Base-by-base conservation (phyloP, 352 stramenopile species). In the Phytophthora pluvialis region DNA sequence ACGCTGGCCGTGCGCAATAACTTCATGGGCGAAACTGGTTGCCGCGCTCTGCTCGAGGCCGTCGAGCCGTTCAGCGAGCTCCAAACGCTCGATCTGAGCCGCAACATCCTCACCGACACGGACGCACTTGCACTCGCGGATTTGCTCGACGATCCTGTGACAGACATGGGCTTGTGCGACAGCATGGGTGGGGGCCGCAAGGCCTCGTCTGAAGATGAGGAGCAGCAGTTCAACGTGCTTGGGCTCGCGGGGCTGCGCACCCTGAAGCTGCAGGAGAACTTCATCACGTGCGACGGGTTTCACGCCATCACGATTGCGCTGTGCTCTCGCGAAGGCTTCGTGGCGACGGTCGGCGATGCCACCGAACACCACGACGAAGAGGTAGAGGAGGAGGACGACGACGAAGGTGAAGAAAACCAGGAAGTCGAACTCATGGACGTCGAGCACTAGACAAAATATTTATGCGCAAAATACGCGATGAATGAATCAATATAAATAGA, bases 211-310 rank as follows among this genome's bases (percentile, higher is more conserved):
- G 47, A 62, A 16, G 56, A 63, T 1, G 42, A 43, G 12, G 46
- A 64, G 29, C 43, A 64, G 29, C 43, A 52, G 8, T 55, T 62
- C 25, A 45, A 45, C 25, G 42, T 50, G 16, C 26, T 64, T 26
- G 55, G 46, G 48, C 62, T 83, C 1, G 66, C 69, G 1, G 26
- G 45, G 7, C 60, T 90, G 2, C 49, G 66, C 9, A 56, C 35
- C 0, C 38, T 90, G 4, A 64, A 76, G 31, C 61, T 92, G 15
- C 61, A 81, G 26, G 83, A 88, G 31, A 92, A 92, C 47, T 92
- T 83, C 36, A 90, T 91, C 51, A 82, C 79, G 5, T 78, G 75
- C 26, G 70, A 80, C n/a, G 81, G 81, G 12, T 89, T 89, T 46
- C 68, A 83, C 33, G 79, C 77, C 15, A 77, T 91, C 28, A 73